These are phyloP conservation scores for Abrus pulchellus DNA, from an alignment of 306 rosid species.

Conservation along the genomic window DNA sequence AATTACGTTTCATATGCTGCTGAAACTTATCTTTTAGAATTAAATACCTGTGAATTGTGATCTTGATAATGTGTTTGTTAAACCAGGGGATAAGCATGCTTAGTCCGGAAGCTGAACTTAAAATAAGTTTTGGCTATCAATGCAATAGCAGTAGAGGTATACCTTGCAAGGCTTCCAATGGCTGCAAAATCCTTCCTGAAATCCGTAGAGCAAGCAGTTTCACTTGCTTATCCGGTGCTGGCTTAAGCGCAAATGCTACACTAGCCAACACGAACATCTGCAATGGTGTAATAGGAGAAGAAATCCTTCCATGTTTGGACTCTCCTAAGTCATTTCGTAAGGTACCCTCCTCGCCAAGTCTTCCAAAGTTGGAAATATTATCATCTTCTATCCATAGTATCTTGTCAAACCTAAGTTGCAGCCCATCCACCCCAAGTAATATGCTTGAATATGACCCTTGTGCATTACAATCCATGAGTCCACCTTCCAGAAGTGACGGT, in stretches of 20 bases:
- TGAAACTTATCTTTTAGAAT: slow-evolving; percentile 12
- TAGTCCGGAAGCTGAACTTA: slow-evolving; percentile 79
- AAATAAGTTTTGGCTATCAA: slow-evolving; percentile 97
- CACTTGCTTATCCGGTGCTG: slow-evolving; percentile 98
- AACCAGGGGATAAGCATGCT: slow-evolving; percentile 59
- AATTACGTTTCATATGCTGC: slow-evolving; percentile 3
- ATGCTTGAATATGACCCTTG: slow-evolving; percentile 68
- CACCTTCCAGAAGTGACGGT: slow-evolving; percentile 74
- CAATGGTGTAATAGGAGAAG: slow-evolving; percentile 94
- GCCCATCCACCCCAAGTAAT: slow-evolving; percentile 78
- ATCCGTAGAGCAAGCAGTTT: slow-evolving; percentile 85
- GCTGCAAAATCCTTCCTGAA: slow-evolving; percentile 54
- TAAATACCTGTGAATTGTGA: slow-evolving; percentile 33
- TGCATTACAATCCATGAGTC: slow-evolving; percentile 68
- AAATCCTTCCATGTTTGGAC: slow-evolving; percentile 97
- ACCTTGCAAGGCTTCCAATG: slow-evolving; percentile 57
- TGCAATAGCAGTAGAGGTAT: slow-evolving; percentile 62
- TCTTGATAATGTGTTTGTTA: slow-evolving; percentile 44
- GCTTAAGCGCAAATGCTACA: slow-evolving; percentile 93
- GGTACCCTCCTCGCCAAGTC: slow-evolving; percentile 80
- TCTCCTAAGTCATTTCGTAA: slow-evolving; percentile 91
- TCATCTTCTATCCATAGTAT: slow-evolving; percentile 87
- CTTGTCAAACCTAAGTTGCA: slow-evolving; percentile 87
- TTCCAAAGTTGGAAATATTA: slow-evolving; percentile 83
- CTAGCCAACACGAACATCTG: slow-evolving; percentile 98